Evolutionary conservation across 176 grass and related monocot species (phyloP).

Genomic region (Neostapfia colusana): DNA sequence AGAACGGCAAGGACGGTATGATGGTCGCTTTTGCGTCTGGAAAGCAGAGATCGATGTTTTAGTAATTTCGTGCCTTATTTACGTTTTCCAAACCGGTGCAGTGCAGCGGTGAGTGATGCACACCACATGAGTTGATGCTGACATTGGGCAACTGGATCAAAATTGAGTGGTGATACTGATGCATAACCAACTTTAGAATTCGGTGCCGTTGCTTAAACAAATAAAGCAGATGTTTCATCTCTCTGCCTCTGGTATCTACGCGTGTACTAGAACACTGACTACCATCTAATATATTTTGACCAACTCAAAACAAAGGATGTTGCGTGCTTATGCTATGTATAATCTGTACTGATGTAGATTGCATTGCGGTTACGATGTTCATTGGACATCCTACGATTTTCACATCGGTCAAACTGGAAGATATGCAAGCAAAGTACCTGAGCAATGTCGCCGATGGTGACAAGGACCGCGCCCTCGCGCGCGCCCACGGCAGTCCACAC

Average conservation of each 20-base stretch:
- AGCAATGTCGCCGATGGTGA: slow-evolving; percentile 81
- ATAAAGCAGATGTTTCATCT: neutral
- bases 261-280: slow-evolving; percentile 9
- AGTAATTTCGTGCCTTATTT: neutral
- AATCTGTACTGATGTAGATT: neutral
- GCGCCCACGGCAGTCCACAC: slow-evolving; percentile 45
- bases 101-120: neutral
- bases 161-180: slow-evolving; percentile 28
- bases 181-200: slow-evolving; percentile 24
- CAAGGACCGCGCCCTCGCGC: slow-evolving; percentile 47
- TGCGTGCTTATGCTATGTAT: neutral
- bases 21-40: slow-evolving; percentile 22
- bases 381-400: neutral
- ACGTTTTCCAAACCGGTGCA: neutral
- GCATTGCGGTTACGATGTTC: neutral
- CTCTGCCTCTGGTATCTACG: neutral
- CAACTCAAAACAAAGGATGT: neutral
- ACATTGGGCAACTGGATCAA: slow-evolving; percentile 25
- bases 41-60: slow-evolving; percentile 24
- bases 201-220: slow-evolving; percentile 32
- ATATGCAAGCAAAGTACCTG: slow-evolving; percentile 56
- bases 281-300: neutral
- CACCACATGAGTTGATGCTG: slow-evolving; percentile 17
- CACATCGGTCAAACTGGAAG: slow-evolving; percentile 6
- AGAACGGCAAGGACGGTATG: neutral